phyloP scores from a whole-genome alignment of 129 eudicot species.

The Flaveria sonorensis region DNA sequence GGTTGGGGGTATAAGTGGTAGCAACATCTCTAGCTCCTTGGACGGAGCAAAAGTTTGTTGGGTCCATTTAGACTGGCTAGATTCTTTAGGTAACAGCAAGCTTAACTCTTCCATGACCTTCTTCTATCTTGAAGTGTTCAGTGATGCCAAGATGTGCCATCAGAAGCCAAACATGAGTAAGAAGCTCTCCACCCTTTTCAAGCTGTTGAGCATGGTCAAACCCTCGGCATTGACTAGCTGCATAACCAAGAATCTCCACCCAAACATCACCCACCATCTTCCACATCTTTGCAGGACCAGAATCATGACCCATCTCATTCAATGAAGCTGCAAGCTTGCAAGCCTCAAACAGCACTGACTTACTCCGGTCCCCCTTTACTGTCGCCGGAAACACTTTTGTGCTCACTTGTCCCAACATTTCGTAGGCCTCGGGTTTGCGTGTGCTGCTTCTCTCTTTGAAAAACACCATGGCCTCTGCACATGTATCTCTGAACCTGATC shows the following conservation, averaged over 20 bases:
- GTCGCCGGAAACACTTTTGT: constrained; percentile 38
- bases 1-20: too few relatives aligned
- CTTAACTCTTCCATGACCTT: constrained; percentile 48
- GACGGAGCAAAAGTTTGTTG: too few relatives aligned
- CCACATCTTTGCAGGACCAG: constrained; percentile 32
- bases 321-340: constrained; percentile 40
- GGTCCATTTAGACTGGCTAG: neutral
- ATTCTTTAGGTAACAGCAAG: constrained; percentile 27
- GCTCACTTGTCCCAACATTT: constrained; percentile 35
- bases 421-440: constrained; percentile 31
- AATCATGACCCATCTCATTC: neutral
- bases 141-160: constrained; percentile 53
- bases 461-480: constrained; percentile 45
- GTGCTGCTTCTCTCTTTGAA: constrained; percentile 31
- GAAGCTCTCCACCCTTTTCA: constrained; percentile 43
- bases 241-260: constrained; percentile 48
- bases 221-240: constrained; percentile 48
- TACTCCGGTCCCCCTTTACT: constrained; percentile 54
- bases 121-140: constrained; percentile 42
- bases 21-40: too few relatives aligned
- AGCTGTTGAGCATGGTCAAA: constrained; percentile 53
- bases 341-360: constrained; percentile 54
- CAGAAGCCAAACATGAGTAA: constrained; percentile 49
- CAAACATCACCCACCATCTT: constrained; percentile 43
- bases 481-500: constrained; percentile 53